Evolutionary conservation across 352 stramenopile genomes (phyloP).

Genomic region (Aphanomyces astaci): DNA sequence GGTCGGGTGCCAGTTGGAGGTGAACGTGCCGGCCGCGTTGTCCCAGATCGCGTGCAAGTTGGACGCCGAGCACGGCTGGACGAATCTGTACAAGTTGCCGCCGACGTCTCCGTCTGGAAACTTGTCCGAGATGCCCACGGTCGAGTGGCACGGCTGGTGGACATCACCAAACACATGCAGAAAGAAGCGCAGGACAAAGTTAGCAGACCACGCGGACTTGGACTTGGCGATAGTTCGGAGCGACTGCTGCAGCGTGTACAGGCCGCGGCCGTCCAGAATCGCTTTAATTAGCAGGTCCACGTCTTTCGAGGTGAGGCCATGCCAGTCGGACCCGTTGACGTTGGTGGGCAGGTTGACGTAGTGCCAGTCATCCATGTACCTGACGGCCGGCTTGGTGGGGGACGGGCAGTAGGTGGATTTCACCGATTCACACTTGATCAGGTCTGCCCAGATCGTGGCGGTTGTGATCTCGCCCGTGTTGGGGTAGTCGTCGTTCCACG

Average conservation of each 20-base stretch:
- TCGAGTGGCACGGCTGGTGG: constrained; percentile 54
- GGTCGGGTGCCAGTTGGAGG: constrained; percentile 39
- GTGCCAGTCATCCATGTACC: constrained; percentile 53
- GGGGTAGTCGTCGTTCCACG: constrained; percentile 48
- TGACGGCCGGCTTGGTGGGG: constrained; percentile 33
- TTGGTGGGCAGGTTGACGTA: constrained; percentile 57
- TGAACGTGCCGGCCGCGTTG: constrained; percentile 39
- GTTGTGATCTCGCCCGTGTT: constrained; percentile 47
- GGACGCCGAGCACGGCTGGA: constrained; percentile 34
- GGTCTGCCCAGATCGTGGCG: constrained; percentile 46
- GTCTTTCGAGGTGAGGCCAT: constrained; percentile 28
- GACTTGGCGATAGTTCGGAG: constrained; percentile 50
- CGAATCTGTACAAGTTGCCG: constrained; percentile 54
- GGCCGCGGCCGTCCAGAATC: constrained; percentile 38
- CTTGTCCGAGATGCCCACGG: constrained; percentile 39
- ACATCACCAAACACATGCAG: constrained; percentile 59
- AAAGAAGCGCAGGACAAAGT: constrained; percentile 57
- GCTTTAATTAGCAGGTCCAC: constrained; percentile 41
- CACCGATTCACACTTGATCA: constrained; percentile 47
- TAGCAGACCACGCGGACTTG: constrained; percentile 53
- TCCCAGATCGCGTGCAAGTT: constrained; percentile 71
- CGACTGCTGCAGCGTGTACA: constrained; percentile 38
- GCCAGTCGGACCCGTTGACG: constrained; percentile 38
- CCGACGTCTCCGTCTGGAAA: constrained; percentile 46
- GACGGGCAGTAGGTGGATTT: constrained; percentile 33